Evolutionary conservation across 352 stramenopile genomes (phyloP).

Genomic region (Phytophthora europaea): DNA sequence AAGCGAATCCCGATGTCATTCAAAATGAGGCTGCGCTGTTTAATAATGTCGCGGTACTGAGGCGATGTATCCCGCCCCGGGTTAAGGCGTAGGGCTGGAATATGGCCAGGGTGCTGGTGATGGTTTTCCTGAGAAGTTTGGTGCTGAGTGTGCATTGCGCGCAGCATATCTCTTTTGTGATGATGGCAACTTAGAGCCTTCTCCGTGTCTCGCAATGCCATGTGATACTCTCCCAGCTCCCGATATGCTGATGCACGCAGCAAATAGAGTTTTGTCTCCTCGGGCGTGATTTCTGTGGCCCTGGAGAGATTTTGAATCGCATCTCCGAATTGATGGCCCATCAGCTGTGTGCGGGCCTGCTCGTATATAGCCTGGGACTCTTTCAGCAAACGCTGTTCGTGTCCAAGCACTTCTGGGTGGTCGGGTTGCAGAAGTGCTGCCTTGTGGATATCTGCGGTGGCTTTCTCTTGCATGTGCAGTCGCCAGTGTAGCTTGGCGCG

Average conservation of each 20-base stretch:
- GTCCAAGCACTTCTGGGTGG: constrained; percentile 78
- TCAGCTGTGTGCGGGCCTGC: constrained; percentile 60
- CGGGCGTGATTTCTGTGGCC: constrained; percentile 72
- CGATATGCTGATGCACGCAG: constrained; percentile 74
- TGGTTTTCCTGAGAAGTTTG: constrained; percentile 21
- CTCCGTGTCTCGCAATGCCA: constrained; percentile 70
- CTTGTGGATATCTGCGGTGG: constrained; percentile 69
- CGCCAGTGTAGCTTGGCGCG: constrained; percentile 85
- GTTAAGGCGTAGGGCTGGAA: constrained; percentile 23
- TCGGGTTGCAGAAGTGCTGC: constrained; percentile 64
- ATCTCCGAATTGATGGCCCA: constrained; percentile 59
- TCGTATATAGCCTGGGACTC: constrained; percentile 84
- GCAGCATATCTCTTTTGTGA: constrained; percentile 29
- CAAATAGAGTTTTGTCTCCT: constrained; percentile 78
- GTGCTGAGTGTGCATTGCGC: constrained; percentile 22
- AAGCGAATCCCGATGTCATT: constrained; percentile 78
- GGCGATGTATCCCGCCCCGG: constrained; percentile 48
- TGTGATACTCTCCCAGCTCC: constrained; percentile 66
- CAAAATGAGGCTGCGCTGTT: constrained; percentile 79
- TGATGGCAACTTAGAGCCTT: constrained; percentile 64
- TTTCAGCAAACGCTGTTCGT: constrained; percentile 71
- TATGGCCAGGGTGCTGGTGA: constrained; percentile 7
- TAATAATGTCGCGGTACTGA: constrained; percentile 72
- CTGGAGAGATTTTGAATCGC: constrained; percentile 76
- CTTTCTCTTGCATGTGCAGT: constrained; percentile 82